Base-by-base conservation (phyloP, 2,329 filamentous ascomycete genomes). In the Diaporthe humulicola region DNA sequence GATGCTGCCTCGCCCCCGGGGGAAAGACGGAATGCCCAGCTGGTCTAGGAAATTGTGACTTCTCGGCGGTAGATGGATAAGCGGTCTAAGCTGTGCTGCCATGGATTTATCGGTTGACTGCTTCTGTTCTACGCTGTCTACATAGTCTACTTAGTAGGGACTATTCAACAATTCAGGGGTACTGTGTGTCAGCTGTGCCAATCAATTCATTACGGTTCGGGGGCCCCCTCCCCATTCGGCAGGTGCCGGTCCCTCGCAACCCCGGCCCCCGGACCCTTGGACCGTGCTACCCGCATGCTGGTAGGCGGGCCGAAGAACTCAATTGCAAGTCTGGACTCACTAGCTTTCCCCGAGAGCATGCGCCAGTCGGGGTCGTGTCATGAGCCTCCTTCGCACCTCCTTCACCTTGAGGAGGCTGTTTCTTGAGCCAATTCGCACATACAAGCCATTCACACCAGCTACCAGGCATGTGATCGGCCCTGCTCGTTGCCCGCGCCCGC, bases 361-460 rank as follows among this genome's bases (percentile, higher is more conserved):
- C 60, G 17, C 60, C 60, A n/a, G 60, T 33, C 40, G 40, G 33
- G 60, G 40, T 64, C 17, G 17, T 22, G 60, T 42, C 40, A 64
- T 64, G 60, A 48, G 40, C 8, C 60, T 48, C n/a, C 40, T 48
- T 30, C 60, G 40, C 60, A 64, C 40, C 60, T 64, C 60, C 40
- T 48, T 5, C 40, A 48, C 42, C 42, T 8, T 33, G 40, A 64
- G 60, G 40, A 48, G 25, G 25, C 60, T 64, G 5, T n/a, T 33
- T 33, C 17, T 48, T 19, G 40, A 8, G 17, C 28, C 58, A 30
- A 19, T 10, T 10, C n/a, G 8, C 15, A 28, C 33, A 30, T 64
- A 64, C 17, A 33, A 22, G 28, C 60, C 60, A 48, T 48, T 17
- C n/a, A 12, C 6, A 19, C 8, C 38, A 22, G 25, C 17, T 19